Evolutionary conservation across 768 basidiomycete species (phyloP).

Genomic region (Leccinum broughii): DNA sequence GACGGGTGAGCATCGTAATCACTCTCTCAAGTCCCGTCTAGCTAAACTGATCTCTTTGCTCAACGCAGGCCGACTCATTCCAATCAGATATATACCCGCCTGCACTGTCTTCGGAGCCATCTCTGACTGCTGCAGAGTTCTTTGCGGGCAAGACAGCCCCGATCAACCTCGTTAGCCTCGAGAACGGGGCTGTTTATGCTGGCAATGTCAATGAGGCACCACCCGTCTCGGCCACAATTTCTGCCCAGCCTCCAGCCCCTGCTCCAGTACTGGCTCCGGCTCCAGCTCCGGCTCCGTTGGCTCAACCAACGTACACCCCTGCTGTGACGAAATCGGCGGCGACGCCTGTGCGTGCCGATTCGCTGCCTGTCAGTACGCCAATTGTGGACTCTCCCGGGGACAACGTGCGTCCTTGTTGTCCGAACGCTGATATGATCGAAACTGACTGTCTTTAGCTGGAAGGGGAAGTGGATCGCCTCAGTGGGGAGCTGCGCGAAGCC

Average conservation of each 20-base stretch:
- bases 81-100: slow-evolving; percentile 97
- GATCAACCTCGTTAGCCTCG: slow-evolving; percentile 80
- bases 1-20: slow-evolving; percentile 59
- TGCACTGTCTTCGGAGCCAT: slow-evolving; percentile 78
- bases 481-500: neutral
- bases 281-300: slow-evolving; percentile 21
- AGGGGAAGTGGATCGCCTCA: neutral
- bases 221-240: slow-evolving; percentile 29
- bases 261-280: slow-evolving; percentile 16
- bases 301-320: slow-evolving; percentile 38
- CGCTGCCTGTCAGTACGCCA: neutral
- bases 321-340: slow-evolving; percentile 26
- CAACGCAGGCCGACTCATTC: slow-evolving; percentile 81
- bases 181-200: slow-evolving; percentile 55
- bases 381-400: neutral
- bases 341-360: neutral
- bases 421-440: neutral
- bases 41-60: neutral
- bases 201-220: slow-evolving; percentile 25
- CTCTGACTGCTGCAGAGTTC: slow-evolving; percentile 81
- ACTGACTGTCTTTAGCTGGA: neutral
- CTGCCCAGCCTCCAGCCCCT: slow-evolving; percentile 26
- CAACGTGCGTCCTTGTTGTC: neutral
- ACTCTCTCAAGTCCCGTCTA: neutral
- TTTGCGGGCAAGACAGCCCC: slow-evolving; percentile 80